A percentile compares a stretch with the other conserved stretches of the same genome.
These are phyloP conservation scores for Penicillium robsamsonii DNA, from an alignment of 495 filamentous ascomycete species.

Conservation along the genomic window DNA sequence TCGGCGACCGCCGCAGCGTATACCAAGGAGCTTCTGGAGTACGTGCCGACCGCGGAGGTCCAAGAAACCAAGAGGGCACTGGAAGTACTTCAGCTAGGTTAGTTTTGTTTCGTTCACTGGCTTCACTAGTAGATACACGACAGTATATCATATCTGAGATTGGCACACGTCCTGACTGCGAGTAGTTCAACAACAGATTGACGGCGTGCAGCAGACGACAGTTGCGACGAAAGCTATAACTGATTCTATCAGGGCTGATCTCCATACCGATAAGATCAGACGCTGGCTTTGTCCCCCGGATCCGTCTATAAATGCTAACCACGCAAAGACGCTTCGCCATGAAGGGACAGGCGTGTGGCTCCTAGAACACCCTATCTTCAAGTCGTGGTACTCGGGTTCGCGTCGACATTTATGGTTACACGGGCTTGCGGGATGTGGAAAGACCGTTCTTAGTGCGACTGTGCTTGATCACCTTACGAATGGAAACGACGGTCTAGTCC, in stretches of 20 bases:
- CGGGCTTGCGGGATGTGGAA: constrained; percentile 26
- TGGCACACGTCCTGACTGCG: constrained; percentile 4
- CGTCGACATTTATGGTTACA: constrained; percentile 21
- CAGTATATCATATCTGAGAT: neutral
- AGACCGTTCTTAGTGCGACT: constrained; percentile 25
- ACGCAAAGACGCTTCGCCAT: constrained; percentile 19
- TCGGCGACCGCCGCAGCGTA: constrained; percentile 31
- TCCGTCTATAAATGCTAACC: constrained; percentile 21
- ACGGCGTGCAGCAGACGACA: constrained; percentile 16
- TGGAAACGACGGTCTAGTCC: constrained; percentile 13
- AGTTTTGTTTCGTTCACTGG: no score
- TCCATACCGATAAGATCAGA: constrained; percentile 17
- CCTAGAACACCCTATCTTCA: constrained; percentile 14
- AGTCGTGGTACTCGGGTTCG: constrained; percentile 19
- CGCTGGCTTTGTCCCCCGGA: constrained; percentile 24
- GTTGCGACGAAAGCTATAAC: constrained; percentile 13
- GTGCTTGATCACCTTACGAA: constrained; percentile 23
- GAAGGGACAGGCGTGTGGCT: constrained; percentile 23
- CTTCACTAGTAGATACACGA: neutral
- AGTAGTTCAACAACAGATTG: constrained; percentile 18
- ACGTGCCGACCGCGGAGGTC: neutral
- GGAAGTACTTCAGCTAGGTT: neutral
- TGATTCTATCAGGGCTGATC: constrained; percentile 17
- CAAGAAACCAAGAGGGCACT: no score
- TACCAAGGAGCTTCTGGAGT: constrained; percentile 23